A percentile compares a stretch with the other conserved stretches of the same genome.
These are phyloP conservation scores for Solanum bulbocastanum DNA, from an alignment of 257 asterid species.

Conservation along the genomic window DNA sequence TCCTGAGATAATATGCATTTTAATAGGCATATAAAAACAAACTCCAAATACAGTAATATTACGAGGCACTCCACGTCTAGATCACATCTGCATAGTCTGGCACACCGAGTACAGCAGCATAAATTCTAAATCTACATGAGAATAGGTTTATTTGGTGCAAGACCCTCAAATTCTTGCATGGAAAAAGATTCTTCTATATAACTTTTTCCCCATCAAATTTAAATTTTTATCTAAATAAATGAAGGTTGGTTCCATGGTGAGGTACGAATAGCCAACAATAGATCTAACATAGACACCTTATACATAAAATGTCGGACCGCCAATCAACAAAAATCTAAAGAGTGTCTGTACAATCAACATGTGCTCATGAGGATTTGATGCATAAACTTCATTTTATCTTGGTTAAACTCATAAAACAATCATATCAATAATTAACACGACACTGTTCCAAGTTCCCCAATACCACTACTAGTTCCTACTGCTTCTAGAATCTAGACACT, in stretches of 20 bases:
- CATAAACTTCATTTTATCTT: background rate
- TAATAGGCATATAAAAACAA: background rate
- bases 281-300: background rate
- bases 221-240: background rate
- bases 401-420: background rate
- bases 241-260: background rate
- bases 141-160: background rate
- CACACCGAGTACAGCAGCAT: background rate
- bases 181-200: background rate
- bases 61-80: background rate
- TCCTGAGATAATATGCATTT: slow-evolving; percentile 37
- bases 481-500: background rate
- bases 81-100: background rate
- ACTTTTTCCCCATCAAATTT: background rate
- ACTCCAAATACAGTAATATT: background rate
- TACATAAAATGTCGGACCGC: background rate
- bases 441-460: background rate
- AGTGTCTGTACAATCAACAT: background rate
- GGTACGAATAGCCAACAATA: background rate
- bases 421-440: background rate
- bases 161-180: background rate
- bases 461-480: background rate
- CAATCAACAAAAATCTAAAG: background rate
- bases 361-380: background rate
- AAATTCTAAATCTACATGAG: background rate